These are phyloP conservation scores for Pugionium dolabratum DNA, from an alignment of 345 rosid species.

Conservation along the genomic window DNA sequence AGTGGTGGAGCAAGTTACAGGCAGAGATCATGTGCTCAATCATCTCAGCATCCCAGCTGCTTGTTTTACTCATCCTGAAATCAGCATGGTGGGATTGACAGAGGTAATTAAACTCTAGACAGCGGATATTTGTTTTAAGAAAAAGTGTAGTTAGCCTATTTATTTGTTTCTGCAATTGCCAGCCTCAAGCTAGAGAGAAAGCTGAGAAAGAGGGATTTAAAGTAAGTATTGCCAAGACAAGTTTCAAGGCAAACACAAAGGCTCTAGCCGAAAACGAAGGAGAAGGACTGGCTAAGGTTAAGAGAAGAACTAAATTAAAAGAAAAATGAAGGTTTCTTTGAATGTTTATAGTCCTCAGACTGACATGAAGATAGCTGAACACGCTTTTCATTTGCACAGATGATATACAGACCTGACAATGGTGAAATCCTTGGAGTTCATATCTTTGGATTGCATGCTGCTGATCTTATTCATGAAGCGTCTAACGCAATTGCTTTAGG, in stretches of 20 bases:
- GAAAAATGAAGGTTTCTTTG: too few species aligned
- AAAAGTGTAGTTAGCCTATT: constrained; percentile 1
- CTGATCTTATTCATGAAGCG: constrained; percentile 99
- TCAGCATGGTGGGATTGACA: constrained; percentile 99
- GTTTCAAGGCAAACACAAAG: constrained; percentile 98
- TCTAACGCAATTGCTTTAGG: constrained; percentile 96
- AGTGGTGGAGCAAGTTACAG: constrained; percentile 97
- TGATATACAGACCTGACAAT: constrained; percentile 93
- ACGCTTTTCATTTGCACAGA: constrained; percentile 46
- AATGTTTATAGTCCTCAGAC: too few species aligned
- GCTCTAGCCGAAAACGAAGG: constrained; percentile 99
- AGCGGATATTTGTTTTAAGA: not conserved
- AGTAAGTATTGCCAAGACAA: constrained; percentile 82
- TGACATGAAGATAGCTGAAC: too few species aligned
- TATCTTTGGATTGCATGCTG: constrained; percentile 96
- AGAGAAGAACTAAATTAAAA: not conserved
- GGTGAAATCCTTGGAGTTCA: constrained; percentile 99
- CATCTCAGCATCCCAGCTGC: constrained; percentile 98
- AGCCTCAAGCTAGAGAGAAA: constrained; percentile 99
- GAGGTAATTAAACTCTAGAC: constrained; percentile 51
- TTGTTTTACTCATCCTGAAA: constrained; percentile 99
- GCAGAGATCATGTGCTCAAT: constrained; percentile 89
- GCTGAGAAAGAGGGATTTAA: constrained; percentile 91
- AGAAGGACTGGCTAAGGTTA: constrained; percentile 96
- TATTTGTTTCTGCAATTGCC: constrained; percentile 25